These are phyloP conservation scores for Trichoderma koningiopsis DNA, from an alignment of 2,329 filamentous ascomycete species.

Conservation along the genomic window DNA sequence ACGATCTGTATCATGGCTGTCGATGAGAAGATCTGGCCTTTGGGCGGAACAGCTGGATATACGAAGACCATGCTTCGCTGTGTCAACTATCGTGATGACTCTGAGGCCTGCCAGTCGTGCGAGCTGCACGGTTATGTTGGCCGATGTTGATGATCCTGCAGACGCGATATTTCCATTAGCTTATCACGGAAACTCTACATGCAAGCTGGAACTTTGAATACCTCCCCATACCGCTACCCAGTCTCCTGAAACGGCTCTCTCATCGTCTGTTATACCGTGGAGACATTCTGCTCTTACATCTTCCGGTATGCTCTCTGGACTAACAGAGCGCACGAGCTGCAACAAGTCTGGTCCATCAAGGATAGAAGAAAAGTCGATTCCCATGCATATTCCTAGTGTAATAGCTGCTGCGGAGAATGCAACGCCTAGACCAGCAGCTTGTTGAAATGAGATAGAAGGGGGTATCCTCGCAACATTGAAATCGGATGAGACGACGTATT, in stretches of 20 bases:
- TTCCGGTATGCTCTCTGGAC: conserved; percentile 52
- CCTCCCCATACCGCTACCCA: conserved; percentile 77
- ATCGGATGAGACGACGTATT: conserved; percentile 66
- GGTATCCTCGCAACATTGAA: conserved; percentile 68
- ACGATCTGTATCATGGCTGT: conserved; percentile 63
- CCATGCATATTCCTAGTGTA: conserved; percentile 69
- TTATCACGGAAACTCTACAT: background rate
- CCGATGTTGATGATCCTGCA: conserved; percentile 67
- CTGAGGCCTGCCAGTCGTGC: conserved; percentile 66
- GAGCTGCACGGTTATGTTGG: conserved; percentile 66
- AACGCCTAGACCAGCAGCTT: conserved; percentile 67
- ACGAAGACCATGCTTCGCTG: conserved; percentile 64
- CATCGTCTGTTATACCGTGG: conserved; percentile 51
- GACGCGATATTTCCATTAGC: background rate
- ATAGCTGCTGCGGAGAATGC: conserved; percentile 71
- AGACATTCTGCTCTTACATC: conserved; percentile 68
- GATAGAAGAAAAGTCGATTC: conserved; percentile 61
- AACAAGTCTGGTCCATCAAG: conserved; percentile 62
- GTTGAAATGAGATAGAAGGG: conserved; percentile 50
- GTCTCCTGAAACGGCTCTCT: conserved; percentile 62
- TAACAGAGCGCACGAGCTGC: conserved; percentile 49
- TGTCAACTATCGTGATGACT: conserved; percentile 68
- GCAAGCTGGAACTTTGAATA: conserved; percentile 32
- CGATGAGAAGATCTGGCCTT: conserved; percentile 65
- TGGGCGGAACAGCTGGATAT: conserved; percentile 50